Percentiles rank a stretch among this genome's conserved stretches.
Conservation (phyloP, 163 green algal species). For the Scenedesmus sp. region DNA sequence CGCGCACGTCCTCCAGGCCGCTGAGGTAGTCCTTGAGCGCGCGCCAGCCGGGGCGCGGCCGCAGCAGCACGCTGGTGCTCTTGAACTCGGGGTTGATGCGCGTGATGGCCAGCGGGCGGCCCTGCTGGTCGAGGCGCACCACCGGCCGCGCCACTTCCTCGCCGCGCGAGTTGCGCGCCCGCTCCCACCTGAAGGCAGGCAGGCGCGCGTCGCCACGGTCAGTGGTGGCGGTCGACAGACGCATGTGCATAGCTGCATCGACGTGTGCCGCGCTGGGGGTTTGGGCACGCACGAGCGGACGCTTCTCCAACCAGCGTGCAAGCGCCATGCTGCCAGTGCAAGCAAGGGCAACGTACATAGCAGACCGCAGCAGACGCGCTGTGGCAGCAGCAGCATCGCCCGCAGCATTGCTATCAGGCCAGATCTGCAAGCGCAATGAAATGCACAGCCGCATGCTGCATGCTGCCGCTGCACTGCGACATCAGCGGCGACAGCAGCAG, state of each 20-base stretch:
- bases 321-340: background rate
- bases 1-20: conserved; percentile 36
- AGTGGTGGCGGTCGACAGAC: too few species aligned
- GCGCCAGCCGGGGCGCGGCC: conserved; percentile 79
- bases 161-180: background rate
- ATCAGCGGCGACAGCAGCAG: background rate
- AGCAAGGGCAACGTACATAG: background rate
- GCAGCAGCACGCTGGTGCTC: conserved; percentile 86
- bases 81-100: conserved; percentile 80
- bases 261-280: background rate
- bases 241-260: background rate
- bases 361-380: background rate
- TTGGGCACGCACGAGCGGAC: too few species aligned
- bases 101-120: conserved; percentile 76
- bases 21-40: conserved; percentile 68
- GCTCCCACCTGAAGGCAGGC: conserved; percentile 29
- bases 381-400: background rate
- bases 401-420: background rate
- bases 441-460: background rate
- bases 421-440: background rate
- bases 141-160: conserved; percentile 40
- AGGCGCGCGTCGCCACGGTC: too few species aligned
- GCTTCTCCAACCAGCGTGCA: too few species aligned
- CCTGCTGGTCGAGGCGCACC: conserved; percentile 31
- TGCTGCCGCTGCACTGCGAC: background rate